Conservation (phyloP, 257 asterid genomes). For the Paraleonurus japonicus region DNA sequence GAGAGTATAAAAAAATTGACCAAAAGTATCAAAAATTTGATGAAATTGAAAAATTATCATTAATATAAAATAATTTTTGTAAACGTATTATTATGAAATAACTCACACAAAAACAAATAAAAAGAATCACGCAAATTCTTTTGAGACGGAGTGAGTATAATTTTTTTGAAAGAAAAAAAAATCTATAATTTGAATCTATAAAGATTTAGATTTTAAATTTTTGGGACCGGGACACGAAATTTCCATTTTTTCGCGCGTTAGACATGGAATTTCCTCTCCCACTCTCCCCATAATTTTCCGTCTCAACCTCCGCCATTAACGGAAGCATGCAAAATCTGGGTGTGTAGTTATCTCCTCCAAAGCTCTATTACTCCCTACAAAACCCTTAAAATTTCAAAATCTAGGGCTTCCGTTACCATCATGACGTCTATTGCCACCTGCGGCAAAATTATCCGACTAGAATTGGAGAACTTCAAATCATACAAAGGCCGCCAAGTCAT, state of each 20-base stretch:
- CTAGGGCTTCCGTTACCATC: constrained; percentile 29
- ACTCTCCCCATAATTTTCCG: constrained; percentile 1
- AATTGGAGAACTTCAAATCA: constrained; percentile 87
- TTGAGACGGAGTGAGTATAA: too few relatives aligned
- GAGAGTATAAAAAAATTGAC: too few relatives aligned
- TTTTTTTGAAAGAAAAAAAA: too few relatives aligned
- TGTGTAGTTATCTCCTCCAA: background rate
- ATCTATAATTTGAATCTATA: too few relatives aligned
- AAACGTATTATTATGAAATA: too few relatives aligned
- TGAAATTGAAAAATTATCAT: too few relatives aligned
- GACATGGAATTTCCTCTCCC: constrained; percentile 7
- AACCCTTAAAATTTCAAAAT: constrained; percentile 7
- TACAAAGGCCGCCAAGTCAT: constrained; percentile 86
- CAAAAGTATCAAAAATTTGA: too few relatives aligned
- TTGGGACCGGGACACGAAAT: too few relatives aligned
- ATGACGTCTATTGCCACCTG: constrained; percentile 54
- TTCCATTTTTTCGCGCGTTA: background rate
- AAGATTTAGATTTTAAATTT: too few relatives aligned
- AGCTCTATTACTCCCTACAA: background rate
- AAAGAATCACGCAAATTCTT: too few relatives aligned
- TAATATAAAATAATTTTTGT: too few relatives aligned
- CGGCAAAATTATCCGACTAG: constrained; percentile 85
- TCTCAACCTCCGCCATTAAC: constrained; percentile 18
- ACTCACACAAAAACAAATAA: too few relatives aligned
- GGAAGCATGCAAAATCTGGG: background rate